A percentile compares a stretch with the other conserved stretches of the same genome.
phyloP scores from a whole-genome alignment of 2,329 filamentous ascomycete species.

The Aspergillus chevalieri region DNA sequence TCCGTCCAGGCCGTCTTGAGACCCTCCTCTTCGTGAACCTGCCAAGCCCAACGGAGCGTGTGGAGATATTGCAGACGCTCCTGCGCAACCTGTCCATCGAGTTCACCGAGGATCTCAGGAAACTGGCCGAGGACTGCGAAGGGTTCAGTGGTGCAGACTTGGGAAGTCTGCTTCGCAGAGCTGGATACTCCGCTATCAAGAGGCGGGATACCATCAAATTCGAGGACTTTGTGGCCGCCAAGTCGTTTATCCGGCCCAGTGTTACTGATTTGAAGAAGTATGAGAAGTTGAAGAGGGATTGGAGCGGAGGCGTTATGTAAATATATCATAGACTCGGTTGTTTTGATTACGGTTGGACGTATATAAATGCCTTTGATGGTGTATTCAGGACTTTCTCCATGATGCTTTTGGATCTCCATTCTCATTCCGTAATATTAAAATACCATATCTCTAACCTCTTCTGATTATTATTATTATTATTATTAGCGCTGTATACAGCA shows the following conservation, averaged over 20 bases:
- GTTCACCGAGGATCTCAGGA: constrained; percentile 51
- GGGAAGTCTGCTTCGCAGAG: constrained; percentile 52
- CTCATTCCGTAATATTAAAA: no score
- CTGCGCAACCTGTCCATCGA: constrained; percentile 47
- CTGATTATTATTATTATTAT: no score
- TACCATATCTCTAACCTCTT: no score
- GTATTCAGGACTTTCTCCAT: no score
- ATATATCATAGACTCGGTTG: background rate
- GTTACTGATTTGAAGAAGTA: constrained; percentile 55
- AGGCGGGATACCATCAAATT: constrained; percentile 43
- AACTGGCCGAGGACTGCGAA: constrained; percentile 65
- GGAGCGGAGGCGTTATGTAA: constrained; percentile 35
- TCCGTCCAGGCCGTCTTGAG: constrained; percentile 82
- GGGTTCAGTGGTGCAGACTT: constrained; percentile 71
- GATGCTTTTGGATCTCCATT: no score
- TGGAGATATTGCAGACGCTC: constrained; percentile 73
- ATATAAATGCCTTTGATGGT: no score
- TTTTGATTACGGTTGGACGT: background rate
- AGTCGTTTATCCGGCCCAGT: constrained; percentile 40
- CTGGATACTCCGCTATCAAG: constrained; percentile 52
- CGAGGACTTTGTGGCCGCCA: constrained; percentile 38
- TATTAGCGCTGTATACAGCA: no score
- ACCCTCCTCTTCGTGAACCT: constrained; percentile 85
- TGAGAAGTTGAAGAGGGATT: constrained; percentile 47
- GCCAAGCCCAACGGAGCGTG: constrained; percentile 69